phyloP scores from a whole-genome alignment of 2,329 filamentous ascomycete genomes.

The Ceratocystis lukuohia region DNA sequence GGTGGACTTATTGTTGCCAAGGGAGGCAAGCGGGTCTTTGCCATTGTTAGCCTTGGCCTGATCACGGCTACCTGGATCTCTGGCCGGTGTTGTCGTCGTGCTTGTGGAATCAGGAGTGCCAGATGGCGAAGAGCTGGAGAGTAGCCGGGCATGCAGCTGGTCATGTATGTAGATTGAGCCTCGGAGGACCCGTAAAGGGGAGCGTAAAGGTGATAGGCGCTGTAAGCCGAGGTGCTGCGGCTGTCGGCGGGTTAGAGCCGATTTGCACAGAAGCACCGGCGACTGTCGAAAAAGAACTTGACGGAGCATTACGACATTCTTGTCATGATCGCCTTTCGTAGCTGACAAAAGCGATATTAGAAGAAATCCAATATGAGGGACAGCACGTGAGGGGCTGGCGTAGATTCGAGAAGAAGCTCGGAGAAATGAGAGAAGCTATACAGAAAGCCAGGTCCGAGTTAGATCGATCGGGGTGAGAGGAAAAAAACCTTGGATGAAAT shows the following conservation, averaged over 20 bases:
- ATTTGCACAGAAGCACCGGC: constrained; percentile 8
- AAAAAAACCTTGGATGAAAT: neutral
- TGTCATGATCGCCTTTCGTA: neutral
- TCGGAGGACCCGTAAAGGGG: constrained; percentile 13
- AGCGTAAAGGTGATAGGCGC: constrained; percentile 6
- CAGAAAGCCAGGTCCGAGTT: constrained; percentile 18
- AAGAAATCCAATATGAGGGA: neutral
- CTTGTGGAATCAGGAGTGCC: neutral
- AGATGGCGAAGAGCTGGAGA: constrained; percentile 4
- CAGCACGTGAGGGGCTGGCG: neutral
- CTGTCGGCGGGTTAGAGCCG: constrained; percentile 12
- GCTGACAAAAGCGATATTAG: neutral
- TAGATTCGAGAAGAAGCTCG: neutral
- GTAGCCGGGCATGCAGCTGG: constrained; percentile 14
- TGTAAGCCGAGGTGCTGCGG: constrained; percentile 9
- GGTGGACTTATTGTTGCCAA: constrained; percentile 48
- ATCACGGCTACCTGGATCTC: neutral
- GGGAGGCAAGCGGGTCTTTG: constrained; percentile 45
- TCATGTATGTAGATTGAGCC: constrained; percentile 14
- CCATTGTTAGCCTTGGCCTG: constrained; percentile 17
- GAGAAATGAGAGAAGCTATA: neutral
- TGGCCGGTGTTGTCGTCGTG: neutral
- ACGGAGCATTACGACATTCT: constrained; percentile 15
- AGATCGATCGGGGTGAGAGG: neutral
- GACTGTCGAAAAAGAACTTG: constrained; percentile 14